Evolutionary conservation across 148 eudicot species (phyloP).

Genomic region (Amaranthus palmeri): DNA sequence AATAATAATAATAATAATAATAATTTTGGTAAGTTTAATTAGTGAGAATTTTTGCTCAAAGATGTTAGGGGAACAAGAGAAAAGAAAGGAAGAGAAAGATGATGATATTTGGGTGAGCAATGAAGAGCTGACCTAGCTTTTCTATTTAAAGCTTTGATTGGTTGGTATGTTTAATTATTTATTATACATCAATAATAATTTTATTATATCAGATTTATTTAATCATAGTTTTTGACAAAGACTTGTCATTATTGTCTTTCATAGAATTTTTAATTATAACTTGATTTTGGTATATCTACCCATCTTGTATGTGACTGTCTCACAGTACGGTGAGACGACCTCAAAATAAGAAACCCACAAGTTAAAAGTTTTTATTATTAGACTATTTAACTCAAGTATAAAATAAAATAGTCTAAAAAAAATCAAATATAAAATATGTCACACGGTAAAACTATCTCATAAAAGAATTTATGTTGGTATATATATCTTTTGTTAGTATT

Average conservation of each 20-base stretch:
- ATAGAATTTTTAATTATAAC: no score
- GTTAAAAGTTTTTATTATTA: no score
- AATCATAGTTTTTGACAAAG: not conserved
- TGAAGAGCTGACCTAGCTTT: constrained; percentile 8
- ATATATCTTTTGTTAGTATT: no score
- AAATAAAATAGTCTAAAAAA: no score
- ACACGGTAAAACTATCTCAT: not conserved
- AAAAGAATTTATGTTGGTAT: not conserved
- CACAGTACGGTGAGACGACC: no score
- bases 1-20: not conserved
- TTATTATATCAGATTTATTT: not conserved
- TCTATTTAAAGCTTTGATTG: constrained; percentile 21
- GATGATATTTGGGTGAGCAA: constrained; percentile 15
- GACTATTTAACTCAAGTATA: no score
- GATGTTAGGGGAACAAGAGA: not conserved
- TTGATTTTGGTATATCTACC: no score
- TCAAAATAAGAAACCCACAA: no score
- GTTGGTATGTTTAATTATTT: not conserved
- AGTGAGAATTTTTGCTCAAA: constrained; percentile 3
- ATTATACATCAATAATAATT: no score
- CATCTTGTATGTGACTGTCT: no score
- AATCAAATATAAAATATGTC: no score
- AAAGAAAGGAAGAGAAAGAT: constrained; percentile 1
- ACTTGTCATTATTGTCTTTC: not conserved
- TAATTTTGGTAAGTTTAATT: not conserved